phyloP scores from a whole-genome alignment of 106 monocot genomes.

The Apostasia shenzhenica region DNA sequence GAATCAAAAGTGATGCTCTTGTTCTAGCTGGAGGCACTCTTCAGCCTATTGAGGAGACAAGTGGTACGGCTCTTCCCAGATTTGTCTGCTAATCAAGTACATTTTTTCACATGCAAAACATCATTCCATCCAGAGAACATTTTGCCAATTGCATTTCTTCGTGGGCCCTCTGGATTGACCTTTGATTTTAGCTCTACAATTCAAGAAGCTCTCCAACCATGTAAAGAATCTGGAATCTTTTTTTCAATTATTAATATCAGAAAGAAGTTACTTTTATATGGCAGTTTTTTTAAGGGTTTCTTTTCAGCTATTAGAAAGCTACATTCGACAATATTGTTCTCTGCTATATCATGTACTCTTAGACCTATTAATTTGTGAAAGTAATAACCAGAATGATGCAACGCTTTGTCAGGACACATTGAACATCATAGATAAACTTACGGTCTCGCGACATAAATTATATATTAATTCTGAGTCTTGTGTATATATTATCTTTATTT shows the following conservation, averaged over 20 bases:
- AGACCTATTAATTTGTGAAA: no score
- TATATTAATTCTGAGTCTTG: no score
- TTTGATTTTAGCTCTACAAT: slow-evolving; percentile 96
- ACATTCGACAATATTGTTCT: no score
- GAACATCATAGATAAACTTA: no score
- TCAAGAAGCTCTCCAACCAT: slow-evolving; percentile 55
- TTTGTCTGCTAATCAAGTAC: slow-evolving; percentile 38
- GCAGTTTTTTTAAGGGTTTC: no score
- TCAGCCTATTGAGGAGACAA: slow-evolving; percentile 94
- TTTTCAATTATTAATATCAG: not conserved
- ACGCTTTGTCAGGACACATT: no score
- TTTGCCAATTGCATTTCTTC: slow-evolving; percentile 67
- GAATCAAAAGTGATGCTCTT: slow-evolving; percentile 57
- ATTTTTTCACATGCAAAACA: slow-evolving; percentile 84
- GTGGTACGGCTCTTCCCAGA: slow-evolving; percentile 71
- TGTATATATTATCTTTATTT: no score
- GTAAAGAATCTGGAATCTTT: slow-evolving; percentile 26
- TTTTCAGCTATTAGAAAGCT: no score
- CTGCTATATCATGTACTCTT: no score
- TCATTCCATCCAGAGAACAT: slow-evolving; percentile 91
- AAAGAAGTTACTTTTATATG: no score
- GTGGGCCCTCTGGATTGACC: slow-evolving; percentile 70
- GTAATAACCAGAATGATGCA: no score
- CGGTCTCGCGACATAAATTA: no score
- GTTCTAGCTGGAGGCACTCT: slow-evolving; percentile 87